These are phyloP conservation scores for Pleurotus eryngii DNA, from an alignment of 768 basidiomycete genomes.

Conservation along the genomic window DNA sequence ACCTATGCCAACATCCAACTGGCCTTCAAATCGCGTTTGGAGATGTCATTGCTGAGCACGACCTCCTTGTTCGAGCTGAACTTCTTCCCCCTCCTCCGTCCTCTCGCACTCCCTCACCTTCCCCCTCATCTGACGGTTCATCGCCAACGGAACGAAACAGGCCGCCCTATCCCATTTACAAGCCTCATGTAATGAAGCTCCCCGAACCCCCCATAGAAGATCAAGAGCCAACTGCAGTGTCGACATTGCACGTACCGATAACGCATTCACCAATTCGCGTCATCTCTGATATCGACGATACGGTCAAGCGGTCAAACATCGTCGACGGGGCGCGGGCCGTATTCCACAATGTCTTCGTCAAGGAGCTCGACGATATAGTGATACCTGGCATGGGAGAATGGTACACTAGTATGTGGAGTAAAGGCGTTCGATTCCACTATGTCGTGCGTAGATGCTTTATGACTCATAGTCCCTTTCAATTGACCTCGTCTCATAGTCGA, in stretches of 20 bases:
- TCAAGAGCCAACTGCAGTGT: conserved; percentile 19
- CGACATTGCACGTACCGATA: conserved; percentile 42
- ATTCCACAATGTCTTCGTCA: conserved; percentile 91
- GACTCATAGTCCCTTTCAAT: background rate
- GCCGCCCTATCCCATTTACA: conserved; percentile 6
- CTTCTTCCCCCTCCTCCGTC: conserved; percentile 36
- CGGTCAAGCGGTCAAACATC: conserved; percentile 80
- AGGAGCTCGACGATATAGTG: conserved; percentile 71
- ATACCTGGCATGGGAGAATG: conserved; percentile 84
- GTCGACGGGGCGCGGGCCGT: conserved; percentile 73
- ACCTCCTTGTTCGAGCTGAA: conserved; percentile 53
- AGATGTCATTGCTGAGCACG: conserved; percentile 47
- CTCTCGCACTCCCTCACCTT: background rate
- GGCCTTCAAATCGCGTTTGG: conserved; percentile 58
- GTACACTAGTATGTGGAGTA: conserved; percentile 65
- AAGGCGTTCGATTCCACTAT: conserved; percentile 82
- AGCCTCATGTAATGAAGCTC: conserved; percentile 1
- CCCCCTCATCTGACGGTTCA: conserved; percentile 7
- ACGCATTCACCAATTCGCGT: conserved; percentile 68
- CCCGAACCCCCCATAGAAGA: background rate
- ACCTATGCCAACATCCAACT: conserved; percentile 57
- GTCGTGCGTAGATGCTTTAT: conserved; percentile 54
- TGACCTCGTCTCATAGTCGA: conserved; percentile 52
- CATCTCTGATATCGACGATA: conserved; percentile 95
- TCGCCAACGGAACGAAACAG: conserved; percentile 2